phyloP scores from a whole-genome alignment of 2,329 filamentous ascomycete genomes.

The Penicillium expansum region DNA sequence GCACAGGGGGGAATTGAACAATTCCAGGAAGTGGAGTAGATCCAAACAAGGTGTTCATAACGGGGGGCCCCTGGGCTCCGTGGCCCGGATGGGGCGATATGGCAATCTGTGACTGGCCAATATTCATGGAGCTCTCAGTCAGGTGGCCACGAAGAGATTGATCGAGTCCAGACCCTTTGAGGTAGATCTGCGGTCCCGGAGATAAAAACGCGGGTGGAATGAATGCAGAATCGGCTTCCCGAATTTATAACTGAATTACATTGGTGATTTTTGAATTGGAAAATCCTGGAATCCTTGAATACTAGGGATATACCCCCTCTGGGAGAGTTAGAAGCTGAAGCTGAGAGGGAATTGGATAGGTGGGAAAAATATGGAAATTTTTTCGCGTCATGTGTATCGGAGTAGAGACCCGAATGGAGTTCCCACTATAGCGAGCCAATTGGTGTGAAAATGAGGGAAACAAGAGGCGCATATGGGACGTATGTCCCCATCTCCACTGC shows the following conservation, averaged over 20 bases:
- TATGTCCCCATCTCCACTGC: slow-evolving; percentile 23
- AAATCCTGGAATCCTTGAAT: too few relatives aligned
- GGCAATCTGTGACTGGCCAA: neutral
- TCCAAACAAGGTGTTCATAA: slow-evolving; percentile 9
- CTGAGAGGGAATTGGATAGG: neutral
- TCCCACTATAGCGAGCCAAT: too few relatives aligned
- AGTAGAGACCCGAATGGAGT: slow-evolving; percentile 21
- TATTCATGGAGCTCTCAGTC: slow-evolving; percentile 4
- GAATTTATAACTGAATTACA: too few relatives aligned
- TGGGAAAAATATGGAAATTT: slow-evolving; percentile 14
- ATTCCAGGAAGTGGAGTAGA: slow-evolving; percentile 4
- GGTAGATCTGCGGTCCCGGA: neutral
- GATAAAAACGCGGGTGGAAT: neutral
- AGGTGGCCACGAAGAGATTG: slow-evolving; percentile 13
- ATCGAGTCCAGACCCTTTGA: slow-evolving; percentile 6
- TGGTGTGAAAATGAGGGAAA: neutral
- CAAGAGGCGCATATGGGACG: neutral
- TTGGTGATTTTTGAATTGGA: too few relatives aligned
- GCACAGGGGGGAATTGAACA: neutral
- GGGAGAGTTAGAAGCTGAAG: too few relatives aligned
- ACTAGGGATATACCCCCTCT: too few relatives aligned
- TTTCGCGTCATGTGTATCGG: slow-evolving; percentile 35
- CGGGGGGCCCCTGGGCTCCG: neutral
- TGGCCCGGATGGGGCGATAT: neutral
- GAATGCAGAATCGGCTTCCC: too few relatives aligned